Evolutionary conservation across 345 rosid genomes (phyloP), one percentile per base, ranked within the genome.

Genomic region (Firmiana major): DNA sequence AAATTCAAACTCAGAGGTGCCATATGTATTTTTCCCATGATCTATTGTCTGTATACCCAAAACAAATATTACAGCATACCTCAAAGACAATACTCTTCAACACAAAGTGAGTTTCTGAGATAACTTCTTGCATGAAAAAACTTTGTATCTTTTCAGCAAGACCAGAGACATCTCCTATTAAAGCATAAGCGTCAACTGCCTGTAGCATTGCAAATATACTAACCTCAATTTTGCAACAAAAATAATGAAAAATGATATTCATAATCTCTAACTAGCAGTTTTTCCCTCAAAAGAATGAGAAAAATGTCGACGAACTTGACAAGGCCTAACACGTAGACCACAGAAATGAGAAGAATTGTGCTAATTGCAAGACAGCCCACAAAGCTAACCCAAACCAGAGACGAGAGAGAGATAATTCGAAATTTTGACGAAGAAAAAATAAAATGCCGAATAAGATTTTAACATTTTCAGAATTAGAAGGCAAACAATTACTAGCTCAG

Each of bases 111-210:
- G 97, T 93, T 86, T 92, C 97, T 60, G 98, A 89, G 76, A 97
- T 89, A 87, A 92, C 96, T 84, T 97, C 99, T 81, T 97, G 98
- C 98, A 94, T 90, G 83, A 89, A 97, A 85, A 91, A 93, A 86
- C 98, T 97, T 74, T 97, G 97, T 79, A 97, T 88, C 90, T 97
- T 97, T 83, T 93, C 99, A 51, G 97, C 96, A 77, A 97, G 98
- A 81, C 99, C 99, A 77, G 98, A 90, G 59, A 91, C 82, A 85
- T 97, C 98, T 73, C 99, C 99, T 53, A 97, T 97, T 77, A 97
- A 85, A 78, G 99, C 98, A 90, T 94, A 97, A 78, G 98, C 98
- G 72, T 97, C 99, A 81, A 97, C 87, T 74, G 94, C 98, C 99
- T 97, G 89, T 69, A 77, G 76, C 83, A 28, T 76, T 53, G 63